phyloP scores from a whole-genome alignment of 1,284 basidiomycete species.

The Trichosporon asahii region DNA sequence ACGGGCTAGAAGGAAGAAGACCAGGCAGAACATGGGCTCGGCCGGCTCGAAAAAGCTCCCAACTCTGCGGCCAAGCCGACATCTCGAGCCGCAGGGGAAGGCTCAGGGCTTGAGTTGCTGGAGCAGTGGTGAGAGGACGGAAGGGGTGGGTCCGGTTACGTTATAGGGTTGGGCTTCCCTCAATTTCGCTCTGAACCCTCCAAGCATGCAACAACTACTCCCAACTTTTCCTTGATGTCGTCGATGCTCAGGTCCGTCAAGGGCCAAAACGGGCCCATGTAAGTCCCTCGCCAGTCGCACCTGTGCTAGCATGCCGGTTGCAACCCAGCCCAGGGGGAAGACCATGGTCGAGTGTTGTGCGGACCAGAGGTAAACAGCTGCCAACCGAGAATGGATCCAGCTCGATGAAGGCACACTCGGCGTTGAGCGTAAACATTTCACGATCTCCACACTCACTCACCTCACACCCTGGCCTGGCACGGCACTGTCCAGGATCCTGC shows the following conservation, averaged over 20 bases:
- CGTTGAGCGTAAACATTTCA: neutral
- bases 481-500: neutral
- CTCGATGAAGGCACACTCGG: neutral
- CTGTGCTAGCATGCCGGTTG: neutral
- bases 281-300: neutral
- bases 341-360: neutral
- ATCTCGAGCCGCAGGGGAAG: neutral
- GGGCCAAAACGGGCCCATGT: neutral
- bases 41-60: neutral
- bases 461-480: neutral
- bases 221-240: slow-evolving; percentile 1
- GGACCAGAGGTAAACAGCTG: neutral
- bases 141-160: neutral
- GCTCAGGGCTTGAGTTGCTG: neutral
- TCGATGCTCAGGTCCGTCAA: neutral
- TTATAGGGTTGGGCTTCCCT: neutral
- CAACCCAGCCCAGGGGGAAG: neutral
- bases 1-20: too few species aligned
- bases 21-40: neutral
- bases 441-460: neutral
- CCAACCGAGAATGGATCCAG: neutral
- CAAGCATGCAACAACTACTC: neutral
- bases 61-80: neutral
- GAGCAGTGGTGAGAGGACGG: neutral
- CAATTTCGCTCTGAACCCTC: neutral